phyloP scores from a whole-genome alignment of 352 stramenopile genomes.

The Phytophthora boehmeriae region DNA sequence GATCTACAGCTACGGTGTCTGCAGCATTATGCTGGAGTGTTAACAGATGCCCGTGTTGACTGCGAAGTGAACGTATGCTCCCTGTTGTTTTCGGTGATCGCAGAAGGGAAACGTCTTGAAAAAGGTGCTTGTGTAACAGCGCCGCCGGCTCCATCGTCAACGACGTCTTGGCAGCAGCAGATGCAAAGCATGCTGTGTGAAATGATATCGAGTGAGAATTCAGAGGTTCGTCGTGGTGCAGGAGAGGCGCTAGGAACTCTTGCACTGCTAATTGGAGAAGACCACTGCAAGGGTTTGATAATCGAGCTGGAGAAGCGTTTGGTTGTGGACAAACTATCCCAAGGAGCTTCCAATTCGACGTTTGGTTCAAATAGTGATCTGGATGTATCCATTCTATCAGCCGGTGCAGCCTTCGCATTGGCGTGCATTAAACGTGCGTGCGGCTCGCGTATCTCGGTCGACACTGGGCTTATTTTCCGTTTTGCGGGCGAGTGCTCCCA shows the following conservation, averaged over 20 bases:
- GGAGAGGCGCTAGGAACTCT: conserved; percentile 74
- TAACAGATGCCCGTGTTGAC: conserved; percentile 64
- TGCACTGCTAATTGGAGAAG: conserved; percentile 53
- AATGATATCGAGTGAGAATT: conserved; percentile 74
- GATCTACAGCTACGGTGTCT: conserved; percentile 84
- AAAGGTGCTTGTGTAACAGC: conserved; percentile 17
- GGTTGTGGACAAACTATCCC: conserved; percentile 54
- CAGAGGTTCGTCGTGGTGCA: conserved; percentile 68
- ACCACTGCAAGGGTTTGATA: conserved; percentile 56
- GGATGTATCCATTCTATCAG: conserved; percentile 54
- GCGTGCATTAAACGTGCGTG: conserved; percentile 83
- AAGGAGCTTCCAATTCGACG: conserved; percentile 33
- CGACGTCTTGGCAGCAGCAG: conserved; percentile 63
- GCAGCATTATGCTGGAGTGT: conserved; percentile 72
- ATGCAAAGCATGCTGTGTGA: conserved; percentile 85
- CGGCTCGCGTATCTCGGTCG: conserved; percentile 75
- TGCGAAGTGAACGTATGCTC: conserved; percentile 84
- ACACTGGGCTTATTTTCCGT: conserved; percentile 76
- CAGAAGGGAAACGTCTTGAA: conserved; percentile 50
- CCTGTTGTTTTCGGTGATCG: conserved; percentile 70
- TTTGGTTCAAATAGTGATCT: conserved; percentile 35
- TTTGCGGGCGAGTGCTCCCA: conserved; percentile 73
- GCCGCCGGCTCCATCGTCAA: conserved; percentile 24
- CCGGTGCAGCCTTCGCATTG: conserved; percentile 75
- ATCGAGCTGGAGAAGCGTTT: conserved; percentile 79